phyloP scores from a whole-genome alignment of 1,284 basidiomycete genomes.

The Ceratobasidium sp. region DNA sequence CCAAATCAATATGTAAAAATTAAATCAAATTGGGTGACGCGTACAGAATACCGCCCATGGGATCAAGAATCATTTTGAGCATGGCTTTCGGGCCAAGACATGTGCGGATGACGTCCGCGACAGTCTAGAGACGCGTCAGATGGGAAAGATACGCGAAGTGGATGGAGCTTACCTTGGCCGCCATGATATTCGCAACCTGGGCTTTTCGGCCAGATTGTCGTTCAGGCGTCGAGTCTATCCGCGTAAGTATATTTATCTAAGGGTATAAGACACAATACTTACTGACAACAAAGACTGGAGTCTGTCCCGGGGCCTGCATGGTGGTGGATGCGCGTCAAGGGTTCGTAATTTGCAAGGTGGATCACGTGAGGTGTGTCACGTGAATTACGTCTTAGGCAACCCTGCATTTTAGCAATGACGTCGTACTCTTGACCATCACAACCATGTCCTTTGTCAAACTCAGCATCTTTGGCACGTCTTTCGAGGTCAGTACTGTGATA shows the following conservation, averaged over 20 bases:
- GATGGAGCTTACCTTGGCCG: slow-evolving; percentile 81
- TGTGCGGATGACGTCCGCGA: slow-evolving; percentile 98
- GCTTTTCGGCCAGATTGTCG: slow-evolving; percentile 95
- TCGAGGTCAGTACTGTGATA: slow-evolving; percentile 71
- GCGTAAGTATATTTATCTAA: slow-evolving; percentile 44
- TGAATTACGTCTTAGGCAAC: slow-evolving; percentile 17
- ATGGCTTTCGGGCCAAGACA: slow-evolving; percentile 98
- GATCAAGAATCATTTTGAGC: slow-evolving; percentile 99
- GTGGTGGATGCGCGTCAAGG: slow-evolving; percentile 43
- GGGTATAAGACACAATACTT: slow-evolving; percentile 51
- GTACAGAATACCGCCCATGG: slow-evolving; percentile 96
- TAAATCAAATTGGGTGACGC: slow-evolving; percentile 55
- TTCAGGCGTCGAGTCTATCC: slow-evolving; percentile 89
- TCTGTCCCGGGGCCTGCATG: slow-evolving; percentile 62
- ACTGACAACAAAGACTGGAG: slow-evolving; percentile 83
- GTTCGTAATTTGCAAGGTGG: slow-evolving; percentile 23
- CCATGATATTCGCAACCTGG: slow-evolving; percentile 96
- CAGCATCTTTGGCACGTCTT: slow-evolving; percentile 96
- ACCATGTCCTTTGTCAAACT: slow-evolving; percentile 95
- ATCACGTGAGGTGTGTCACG: slow-evolving; percentile 4
- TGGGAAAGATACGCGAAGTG: slow-evolving; percentile 14
- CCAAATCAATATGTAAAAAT: neutral
- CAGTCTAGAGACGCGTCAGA: slow-evolving; percentile 71
- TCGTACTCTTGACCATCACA: slow-evolving; percentile 21
- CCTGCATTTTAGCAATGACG: slow-evolving; percentile 30